These are phyloP conservation scores for Pythium sp. DNA, from an alignment of 352 stramenopile species.

Conservation along the genomic window DNA sequence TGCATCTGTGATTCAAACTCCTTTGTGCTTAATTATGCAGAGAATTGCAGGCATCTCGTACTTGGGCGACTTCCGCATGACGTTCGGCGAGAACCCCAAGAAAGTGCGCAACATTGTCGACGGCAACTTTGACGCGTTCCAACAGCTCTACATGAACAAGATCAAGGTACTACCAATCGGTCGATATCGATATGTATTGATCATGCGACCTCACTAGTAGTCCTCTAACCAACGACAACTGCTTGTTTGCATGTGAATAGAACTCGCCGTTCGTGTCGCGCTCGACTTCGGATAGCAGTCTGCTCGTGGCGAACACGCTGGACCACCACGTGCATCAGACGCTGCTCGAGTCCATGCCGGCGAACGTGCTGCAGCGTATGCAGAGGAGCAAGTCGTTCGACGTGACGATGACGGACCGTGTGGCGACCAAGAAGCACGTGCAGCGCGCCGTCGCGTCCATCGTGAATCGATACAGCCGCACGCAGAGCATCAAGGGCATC, in stretches of 20 bases:
- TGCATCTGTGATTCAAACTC: not conserved
- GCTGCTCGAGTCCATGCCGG: slow-evolving; percentile 52
- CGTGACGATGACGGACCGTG: slow-evolving; percentile 25
- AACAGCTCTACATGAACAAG: slow-evolving; percentile 67
- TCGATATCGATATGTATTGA: not conserved
- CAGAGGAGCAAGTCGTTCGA: slow-evolving; percentile 26
- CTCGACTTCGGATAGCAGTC: slow-evolving; percentile 38
- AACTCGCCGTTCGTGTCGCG: slow-evolving; percentile 60
- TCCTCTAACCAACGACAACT: not conserved
- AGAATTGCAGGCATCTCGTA: slow-evolving; percentile 90
- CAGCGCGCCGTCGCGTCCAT: slow-evolving; percentile 61
- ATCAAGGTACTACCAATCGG: slow-evolving; percentile 44
- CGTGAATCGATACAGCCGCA: slow-evolving; percentile 81
- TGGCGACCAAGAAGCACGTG: slow-evolving; percentile 60
- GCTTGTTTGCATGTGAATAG: slow-evolving; percentile 22
- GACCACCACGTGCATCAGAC: slow-evolving; percentile 32
- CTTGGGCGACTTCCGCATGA: slow-evolving; percentile 88
- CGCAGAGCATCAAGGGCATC: slow-evolving; percentile 89
- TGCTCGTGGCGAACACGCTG: slow-evolving; percentile 50
- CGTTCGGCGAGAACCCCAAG: slow-evolving; percentile 87
- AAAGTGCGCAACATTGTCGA: slow-evolving; percentile 91
- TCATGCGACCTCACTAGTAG: not conserved
- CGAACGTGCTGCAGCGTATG: slow-evolving; percentile 42
- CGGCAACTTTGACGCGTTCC: slow-evolving; percentile 77
- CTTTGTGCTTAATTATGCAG: slow-evolving; percentile 22